A percentile compares a stretch with the other conserved stretches of the same genome.
phyloP scores from a whole-genome alignment of 1,284 basidiomycete species.

The Ustilago trichophora region DNA sequence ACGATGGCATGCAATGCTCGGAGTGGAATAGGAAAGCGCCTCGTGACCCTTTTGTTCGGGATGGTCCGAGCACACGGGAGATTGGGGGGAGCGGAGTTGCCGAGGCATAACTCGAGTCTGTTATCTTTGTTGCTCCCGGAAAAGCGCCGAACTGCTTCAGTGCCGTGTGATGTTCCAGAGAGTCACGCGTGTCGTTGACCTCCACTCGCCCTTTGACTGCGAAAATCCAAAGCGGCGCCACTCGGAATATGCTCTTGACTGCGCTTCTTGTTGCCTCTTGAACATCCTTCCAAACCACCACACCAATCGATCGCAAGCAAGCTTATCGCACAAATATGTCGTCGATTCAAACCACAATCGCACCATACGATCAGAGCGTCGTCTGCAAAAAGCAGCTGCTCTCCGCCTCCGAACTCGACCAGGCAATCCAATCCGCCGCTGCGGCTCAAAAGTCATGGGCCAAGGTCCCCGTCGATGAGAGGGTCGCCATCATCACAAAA shows the following conservation, averaged over 20 bases:
- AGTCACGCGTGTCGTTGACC: too few relatives aligned
- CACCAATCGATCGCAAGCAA: not conserved
- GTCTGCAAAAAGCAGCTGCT: conserved; percentile 68
- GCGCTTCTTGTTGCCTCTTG: not conserved
- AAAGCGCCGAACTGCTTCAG: conserved; percentile 1
- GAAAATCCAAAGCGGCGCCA: not conserved
- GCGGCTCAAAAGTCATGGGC: conserved; percentile 80
- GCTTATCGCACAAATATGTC: conserved; percentile 22
- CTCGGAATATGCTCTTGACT: not conserved
- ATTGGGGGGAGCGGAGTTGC: not conserved
- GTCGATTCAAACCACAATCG: conserved; percentile 69
- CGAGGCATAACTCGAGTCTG: conserved; percentile 15
- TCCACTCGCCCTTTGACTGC: too few relatives aligned
- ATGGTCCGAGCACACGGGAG: conserved; percentile 17
- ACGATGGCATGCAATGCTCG: too few relatives aligned
- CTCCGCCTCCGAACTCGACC: conserved; percentile 71
- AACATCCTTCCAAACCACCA: conserved; percentile 1
- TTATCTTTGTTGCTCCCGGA: conserved; percentile 1
- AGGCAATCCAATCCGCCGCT: conserved; percentile 72
- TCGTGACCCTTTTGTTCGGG: conserved; percentile 1
- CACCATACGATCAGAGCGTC: conserved; percentile 69
- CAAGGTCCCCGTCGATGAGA: conserved; percentile 75
- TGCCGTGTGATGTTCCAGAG: too few relatives aligned
- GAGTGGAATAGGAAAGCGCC: too few relatives aligned
- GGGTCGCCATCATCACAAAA: conserved; percentile 77